Conservation (phyloP, 2,329 filamentous ascomycete genomes). For the Ophiocordyceps camponoti-floridani region DNA sequence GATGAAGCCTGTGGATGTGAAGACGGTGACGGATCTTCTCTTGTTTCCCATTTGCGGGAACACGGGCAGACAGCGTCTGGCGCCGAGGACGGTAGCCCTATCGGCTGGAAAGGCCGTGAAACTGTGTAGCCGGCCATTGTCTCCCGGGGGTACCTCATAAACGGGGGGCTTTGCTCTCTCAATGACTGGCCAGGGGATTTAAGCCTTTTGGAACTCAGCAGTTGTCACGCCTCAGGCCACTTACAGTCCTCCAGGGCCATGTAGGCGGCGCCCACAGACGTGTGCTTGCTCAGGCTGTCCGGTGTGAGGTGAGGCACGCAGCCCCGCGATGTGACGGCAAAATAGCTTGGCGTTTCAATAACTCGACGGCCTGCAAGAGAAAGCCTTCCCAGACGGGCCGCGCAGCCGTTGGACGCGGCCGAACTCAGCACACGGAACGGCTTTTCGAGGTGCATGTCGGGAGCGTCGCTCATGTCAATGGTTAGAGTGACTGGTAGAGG, state of each 20-base stretch:
- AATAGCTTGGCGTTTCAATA: constrained; percentile 70
- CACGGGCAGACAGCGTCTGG: constrained; percentile 63
- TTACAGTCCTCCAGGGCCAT: constrained; percentile 85
- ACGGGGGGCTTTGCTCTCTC: constrained; percentile 34
- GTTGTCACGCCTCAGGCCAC: constrained; percentile 12
- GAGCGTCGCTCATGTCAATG: neutral
- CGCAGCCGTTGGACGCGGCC: constrained; percentile 18
- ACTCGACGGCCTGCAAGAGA: constrained; percentile 39
- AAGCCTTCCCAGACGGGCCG: constrained; percentile 51
- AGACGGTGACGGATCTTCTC: constrained; percentile 52
- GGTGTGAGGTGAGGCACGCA: constrained; percentile 76
- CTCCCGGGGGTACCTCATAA: constrained; percentile 18
- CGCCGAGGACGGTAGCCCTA: constrained; percentile 52
- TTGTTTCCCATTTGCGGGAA: constrained; percentile 53
- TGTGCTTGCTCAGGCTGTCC: constrained; percentile 54
- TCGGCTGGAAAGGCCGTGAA: constrained; percentile 59
- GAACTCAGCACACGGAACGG: constrained; percentile 29
- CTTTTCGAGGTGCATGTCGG: constrained; percentile 8
- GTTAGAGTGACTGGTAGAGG: neutral
- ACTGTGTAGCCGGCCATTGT: constrained; percentile 43
- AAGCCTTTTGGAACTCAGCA: neutral
- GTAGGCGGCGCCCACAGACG: constrained; percentile 52
- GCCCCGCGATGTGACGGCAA: constrained; percentile 68
- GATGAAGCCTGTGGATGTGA: constrained; percentile 75
- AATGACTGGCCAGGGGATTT: constrained; percentile 24